Evolutionary conservation across 2,329 filamentous ascomycete species (phyloP).

Genomic region (Ilyonectria destructans): DNA sequence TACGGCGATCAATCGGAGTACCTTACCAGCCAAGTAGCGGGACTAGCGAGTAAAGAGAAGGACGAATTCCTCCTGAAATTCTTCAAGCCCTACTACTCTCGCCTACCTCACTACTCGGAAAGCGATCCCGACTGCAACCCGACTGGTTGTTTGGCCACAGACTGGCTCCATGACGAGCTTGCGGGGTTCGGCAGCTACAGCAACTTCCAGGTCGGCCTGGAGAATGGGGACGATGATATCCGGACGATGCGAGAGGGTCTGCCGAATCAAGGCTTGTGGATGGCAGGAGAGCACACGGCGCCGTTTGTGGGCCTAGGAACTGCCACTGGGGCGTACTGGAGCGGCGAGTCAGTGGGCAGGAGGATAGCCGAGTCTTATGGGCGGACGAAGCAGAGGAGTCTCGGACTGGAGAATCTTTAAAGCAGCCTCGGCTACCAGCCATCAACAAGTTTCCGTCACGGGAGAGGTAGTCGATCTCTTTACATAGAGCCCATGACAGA

Average conservation of each 20-base stretch:
- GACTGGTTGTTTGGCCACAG: conserved; percentile 76
- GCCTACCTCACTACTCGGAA: conserved; percentile 77
- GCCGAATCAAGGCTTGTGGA: conserved; percentile 81
- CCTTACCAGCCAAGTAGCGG: conserved; percentile 64
- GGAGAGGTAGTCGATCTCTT: conserved; percentile 5
- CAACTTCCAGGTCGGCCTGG: conserved; percentile 86
- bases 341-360: conserved; percentile 83
- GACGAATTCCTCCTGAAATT: conserved; percentile 73
- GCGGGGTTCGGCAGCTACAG: conserved; percentile 88
- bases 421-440: background rate
- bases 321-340: conserved; percentile 93
- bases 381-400: conserved; percentile 38
- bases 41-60: conserved; percentile 63
- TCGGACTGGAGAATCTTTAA: conserved; percentile 25
- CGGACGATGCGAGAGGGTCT: conserved; percentile 74
- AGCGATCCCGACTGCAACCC: conserved; percentile 73
- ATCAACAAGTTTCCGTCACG: background rate
- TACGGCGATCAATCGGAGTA: conserved; percentile 75
- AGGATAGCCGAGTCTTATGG: conserved; percentile 74
- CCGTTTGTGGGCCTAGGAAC: conserved; percentile 93
- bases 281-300: conserved; percentile 92
- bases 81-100: conserved; percentile 85
- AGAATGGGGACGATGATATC: conserved; percentile 81
- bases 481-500: conserved; percentile 14
- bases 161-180: conserved; percentile 84